These are phyloP conservation scores for Lichenothelia convexa DNA, from an alignment of 495 filamentous ascomycete species.

Conservation along the genomic window DNA sequence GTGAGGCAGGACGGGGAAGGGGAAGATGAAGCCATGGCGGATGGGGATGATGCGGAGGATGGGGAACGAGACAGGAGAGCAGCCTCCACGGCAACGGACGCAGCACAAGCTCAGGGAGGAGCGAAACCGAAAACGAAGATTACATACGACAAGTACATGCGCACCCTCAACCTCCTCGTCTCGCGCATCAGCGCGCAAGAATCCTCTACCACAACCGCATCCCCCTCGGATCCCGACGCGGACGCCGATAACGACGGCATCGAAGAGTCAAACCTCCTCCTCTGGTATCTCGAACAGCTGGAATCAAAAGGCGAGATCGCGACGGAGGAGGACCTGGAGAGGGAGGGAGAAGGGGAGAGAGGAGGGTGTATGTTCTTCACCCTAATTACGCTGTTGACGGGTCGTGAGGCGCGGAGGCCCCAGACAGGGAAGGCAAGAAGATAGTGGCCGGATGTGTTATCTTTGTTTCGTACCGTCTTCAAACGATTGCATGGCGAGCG, in stretches of 20 bases:
- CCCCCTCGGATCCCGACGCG: no score
- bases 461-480: no score
- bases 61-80: constrained; percentile 18
- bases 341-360: constrained; percentile 56
- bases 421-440: no score
- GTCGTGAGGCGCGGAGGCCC: constrained; percentile 19
- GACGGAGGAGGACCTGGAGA: constrained; percentile 58
- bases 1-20: constrained; percentile 29
- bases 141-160: constrained; percentile 87
- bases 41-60: constrained; percentile 20
- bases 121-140: constrained; percentile 60
- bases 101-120: no score
- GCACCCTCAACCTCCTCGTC: constrained; percentile 72
- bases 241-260: constrained; percentile 61
- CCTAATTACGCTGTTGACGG: constrained; percentile 83
- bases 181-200: constrained; percentile 55
- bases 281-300: constrained; percentile 91
- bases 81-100: constrained; percentile 21
- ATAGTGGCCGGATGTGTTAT: no score
- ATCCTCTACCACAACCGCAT: no score
- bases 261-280: constrained; percentile 63
- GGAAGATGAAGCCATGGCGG: constrained; percentile 58
- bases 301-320: constrained; percentile 60
- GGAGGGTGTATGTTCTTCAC: constrained; percentile 76
- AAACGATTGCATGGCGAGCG: no score